A percentile compares a stretch with the other conserved stretches of the same genome.
Conservation (phyloP, 208 protist genomes). For the Leishmania guyanensis region DNA sequence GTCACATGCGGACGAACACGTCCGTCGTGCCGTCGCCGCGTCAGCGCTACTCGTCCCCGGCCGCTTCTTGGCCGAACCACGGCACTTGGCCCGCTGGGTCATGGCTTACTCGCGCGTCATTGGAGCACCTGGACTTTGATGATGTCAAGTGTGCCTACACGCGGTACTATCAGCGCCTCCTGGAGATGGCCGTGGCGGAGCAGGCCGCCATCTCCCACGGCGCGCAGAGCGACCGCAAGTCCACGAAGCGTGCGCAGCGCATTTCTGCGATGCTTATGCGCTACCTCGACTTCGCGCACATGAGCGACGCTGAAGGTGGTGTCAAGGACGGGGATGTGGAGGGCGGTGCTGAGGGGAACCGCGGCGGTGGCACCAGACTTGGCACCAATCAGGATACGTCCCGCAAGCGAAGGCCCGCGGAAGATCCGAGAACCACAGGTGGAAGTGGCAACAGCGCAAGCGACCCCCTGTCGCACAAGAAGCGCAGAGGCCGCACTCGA, state of each 20-base stretch:
- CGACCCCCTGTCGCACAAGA: background rate
- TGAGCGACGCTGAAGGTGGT: background rate
- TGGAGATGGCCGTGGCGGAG: slow-evolving; percentile 33
- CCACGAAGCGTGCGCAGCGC: slow-evolving; percentile 20
- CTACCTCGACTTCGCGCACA: slow-evolving; percentile 27
- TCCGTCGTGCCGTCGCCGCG: background rate
- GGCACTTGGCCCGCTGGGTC: background rate
- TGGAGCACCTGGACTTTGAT: slow-evolving; percentile 14
- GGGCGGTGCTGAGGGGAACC: background rate
- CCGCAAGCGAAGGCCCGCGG: background rate
- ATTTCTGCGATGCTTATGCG: slow-evolving; percentile 26
- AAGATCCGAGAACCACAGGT: background rate
- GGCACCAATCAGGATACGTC: background rate
- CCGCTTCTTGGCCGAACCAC: background rate
- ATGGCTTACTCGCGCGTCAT: background rate
- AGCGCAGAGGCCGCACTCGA: background rate
- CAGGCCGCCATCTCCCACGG: slow-evolving; percentile 27
- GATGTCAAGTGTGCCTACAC: slow-evolving; percentile 20
- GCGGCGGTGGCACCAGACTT: background rate
- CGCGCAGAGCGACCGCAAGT: slow-evolving; percentile 14
- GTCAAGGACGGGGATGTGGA: slow-evolving; percentile 10
- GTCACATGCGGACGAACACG: background rate
- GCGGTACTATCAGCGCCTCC: slow-evolving; percentile 19
- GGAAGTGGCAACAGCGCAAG: background rate
- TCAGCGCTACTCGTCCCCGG: background rate